phyloP scores from a whole-genome alignment of 2,329 filamentous ascomycete species.

The Cercospora nicotianae region DNA sequence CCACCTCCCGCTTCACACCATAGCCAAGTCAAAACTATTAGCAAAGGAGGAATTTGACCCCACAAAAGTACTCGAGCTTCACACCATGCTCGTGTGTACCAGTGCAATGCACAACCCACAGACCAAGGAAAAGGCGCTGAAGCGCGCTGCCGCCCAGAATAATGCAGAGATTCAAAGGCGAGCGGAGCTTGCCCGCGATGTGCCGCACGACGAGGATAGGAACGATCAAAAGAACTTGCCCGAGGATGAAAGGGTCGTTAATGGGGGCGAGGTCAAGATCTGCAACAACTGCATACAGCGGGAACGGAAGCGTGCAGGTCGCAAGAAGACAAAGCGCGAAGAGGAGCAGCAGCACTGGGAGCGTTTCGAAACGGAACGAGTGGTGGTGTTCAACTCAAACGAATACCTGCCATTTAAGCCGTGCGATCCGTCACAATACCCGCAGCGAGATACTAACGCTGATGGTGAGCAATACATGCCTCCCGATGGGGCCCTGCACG shows the following conservation, averaged over 20 bases:
- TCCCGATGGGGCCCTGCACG: slow-evolving; percentile 66
- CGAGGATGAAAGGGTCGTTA: slow-evolving; percentile 71
- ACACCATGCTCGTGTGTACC: slow-evolving; percentile 82
- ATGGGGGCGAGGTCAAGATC: slow-evolving; percentile 91
- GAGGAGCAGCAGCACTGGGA: slow-evolving; percentile 90
- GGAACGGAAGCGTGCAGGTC: slow-evolving; percentile 83
- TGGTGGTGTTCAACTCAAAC: slow-evolving; percentile 87
- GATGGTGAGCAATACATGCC: slow-evolving; percentile 35
- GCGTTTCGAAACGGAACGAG: slow-evolving; percentile 73
- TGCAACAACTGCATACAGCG: slow-evolving; percentile 88
- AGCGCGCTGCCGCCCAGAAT: slow-evolving; percentile 53
- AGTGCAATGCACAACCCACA: slow-evolving; percentile 80
- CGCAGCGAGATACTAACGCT: slow-evolving; percentile 29
- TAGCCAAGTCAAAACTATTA: slow-evolving; percentile 90
- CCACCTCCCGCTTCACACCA: slow-evolving; percentile 84
- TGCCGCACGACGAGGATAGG: slow-evolving; percentile 43
- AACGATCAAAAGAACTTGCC: slow-evolving; percentile 53
- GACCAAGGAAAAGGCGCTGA: slow-evolving; percentile 66
- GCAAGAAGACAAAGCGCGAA: slow-evolving; percentile 90
- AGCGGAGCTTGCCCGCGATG: slow-evolving; percentile 38
- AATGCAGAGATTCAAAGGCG: slow-evolving; percentile 46
- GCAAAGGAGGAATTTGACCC: slow-evolving; percentile 69
- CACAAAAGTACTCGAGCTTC: slow-evolving; percentile 74
- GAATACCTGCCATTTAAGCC: slow-evolving; percentile 81
- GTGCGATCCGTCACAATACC: slow-evolving; percentile 47